Base-by-base conservation (phyloP, 371 early-diverging fungal genomes). In the Synchytrium microbalum region DNA sequence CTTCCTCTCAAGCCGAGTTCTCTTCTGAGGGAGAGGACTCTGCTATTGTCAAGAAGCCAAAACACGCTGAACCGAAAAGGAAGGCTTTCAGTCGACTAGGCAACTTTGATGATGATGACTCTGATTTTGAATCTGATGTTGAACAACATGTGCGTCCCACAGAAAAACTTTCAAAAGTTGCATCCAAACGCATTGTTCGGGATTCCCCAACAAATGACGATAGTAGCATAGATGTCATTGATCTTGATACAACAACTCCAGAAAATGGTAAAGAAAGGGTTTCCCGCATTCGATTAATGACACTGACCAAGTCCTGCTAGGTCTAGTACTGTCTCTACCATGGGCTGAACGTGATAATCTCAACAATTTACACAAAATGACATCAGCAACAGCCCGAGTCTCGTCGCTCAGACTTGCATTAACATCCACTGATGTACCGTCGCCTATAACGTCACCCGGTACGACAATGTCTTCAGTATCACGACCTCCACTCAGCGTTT, bases 1-100 rank as follows among this genome's bases (percentile, higher is more conserved):
- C 27, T 10, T 5, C 19, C 25, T 61, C 62, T 38, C 46, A 54
- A 56, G 52, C 52, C 24, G 53, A 61, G n/a, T 13, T 61, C 57
- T 61, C 27, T 23, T 46, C 61, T 5, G 46, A 38, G 5, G 46
- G 46, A 19, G 46, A 38, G 19, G 46, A 38, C 46, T 38, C 46
- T 5, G 19, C 5, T 10, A 19, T 38, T 19, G 19, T 19, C 5
- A 38, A 38, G 46, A 38, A 38, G 46, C 46, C 5, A 38, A 38
- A 38, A 19, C 46, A 38, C 19, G 46, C 46, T 38, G 46, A 38
- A 38, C 10, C 46, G 19, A 38, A 38, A 38, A 5, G 10, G 19
- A 5, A 38, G 46, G 19, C 10, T 19, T 38, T 19, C 19, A 5
- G 46, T 38, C 46, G 5, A 38, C 19, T 38, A 19, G 5, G 46